A percentile compares a stretch with the other conserved stretches of the same genome.
Conservation (phyloP, 371 early-diverging fungal species). For the Mortierella sp. region DNA sequence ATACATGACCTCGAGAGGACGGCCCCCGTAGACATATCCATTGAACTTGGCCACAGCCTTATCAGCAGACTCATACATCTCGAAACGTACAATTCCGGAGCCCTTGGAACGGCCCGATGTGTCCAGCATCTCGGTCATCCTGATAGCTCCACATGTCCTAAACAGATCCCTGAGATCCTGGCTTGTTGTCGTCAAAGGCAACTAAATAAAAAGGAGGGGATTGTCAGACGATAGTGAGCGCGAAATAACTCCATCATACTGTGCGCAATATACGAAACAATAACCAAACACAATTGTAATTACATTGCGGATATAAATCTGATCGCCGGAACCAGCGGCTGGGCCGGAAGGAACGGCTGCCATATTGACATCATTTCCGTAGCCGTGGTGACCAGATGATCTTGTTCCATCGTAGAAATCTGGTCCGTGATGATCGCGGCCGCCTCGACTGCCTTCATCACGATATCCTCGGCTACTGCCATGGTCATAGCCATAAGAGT, state of each 20-base stretch:
- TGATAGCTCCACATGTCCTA: conserved; percentile 65
- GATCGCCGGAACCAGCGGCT: conserved; percentile 55
- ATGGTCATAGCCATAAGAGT: conserved; percentile 1
- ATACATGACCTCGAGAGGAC: conserved; percentile 62
- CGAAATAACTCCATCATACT: too few relatives aligned
- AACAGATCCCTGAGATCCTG: conserved; percentile 76
- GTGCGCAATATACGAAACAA: too few relatives aligned
- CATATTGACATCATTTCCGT: conserved; percentile 21
- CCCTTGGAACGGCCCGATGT: conserved; percentile 70
- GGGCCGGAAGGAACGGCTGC: conserved; percentile 46
- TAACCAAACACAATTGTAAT: not conserved
- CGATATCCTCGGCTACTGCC: not conserved
- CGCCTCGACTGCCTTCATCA: conserved; percentile 7
- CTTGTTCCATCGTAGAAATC: conserved; percentile 22
- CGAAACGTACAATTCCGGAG: conserved; percentile 72
- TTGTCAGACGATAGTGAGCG: too few relatives aligned
- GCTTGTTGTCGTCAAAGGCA: conserved; percentile 74
- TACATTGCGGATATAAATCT: conserved; percentile 71
- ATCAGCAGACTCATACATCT: conserved; percentile 65
- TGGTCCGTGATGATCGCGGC: conserved; percentile 11
- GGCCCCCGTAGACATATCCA: conserved; percentile 70
- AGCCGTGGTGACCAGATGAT: conserved; percentile 5
- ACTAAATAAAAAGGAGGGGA: conserved; percentile 39
- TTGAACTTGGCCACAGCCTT: conserved; percentile 72
- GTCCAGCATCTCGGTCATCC: conserved; percentile 65